These are phyloP conservation scores for Trichoderma gamsii DNA, from an alignment of 495 filamentous ascomycete species.

Conservation along the genomic window DNA sequence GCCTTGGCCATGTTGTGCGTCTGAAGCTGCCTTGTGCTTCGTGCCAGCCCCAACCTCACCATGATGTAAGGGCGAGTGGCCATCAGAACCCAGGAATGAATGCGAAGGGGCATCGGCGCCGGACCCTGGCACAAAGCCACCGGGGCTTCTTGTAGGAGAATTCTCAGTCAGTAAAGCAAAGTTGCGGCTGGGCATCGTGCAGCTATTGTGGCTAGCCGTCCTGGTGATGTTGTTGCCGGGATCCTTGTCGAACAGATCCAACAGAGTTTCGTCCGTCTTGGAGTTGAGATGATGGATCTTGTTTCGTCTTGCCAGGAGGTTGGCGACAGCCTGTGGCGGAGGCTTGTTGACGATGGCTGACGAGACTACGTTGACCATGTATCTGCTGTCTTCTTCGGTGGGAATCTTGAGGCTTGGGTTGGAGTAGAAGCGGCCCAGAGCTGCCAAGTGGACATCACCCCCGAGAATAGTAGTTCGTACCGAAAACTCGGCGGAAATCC, in stretches of 20 bases:
- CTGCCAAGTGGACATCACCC: slow-evolving; percentile 96
- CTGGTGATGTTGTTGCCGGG: slow-evolving; percentile 62
- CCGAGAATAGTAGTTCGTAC: slow-evolving; percentile 80
- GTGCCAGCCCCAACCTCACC: slow-evolving; percentile 64
- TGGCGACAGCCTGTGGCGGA: slow-evolving; percentile 79
- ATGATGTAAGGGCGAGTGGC: slow-evolving; percentile 54
- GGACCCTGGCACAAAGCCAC: neutral
- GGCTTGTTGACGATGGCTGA: slow-evolving; percentile 94
- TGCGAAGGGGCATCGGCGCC: slow-evolving; percentile 1
- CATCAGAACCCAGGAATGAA: slow-evolving; percentile 45
- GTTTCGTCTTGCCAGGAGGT: slow-evolving; percentile 76
- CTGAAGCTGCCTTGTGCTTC: slow-evolving; percentile 53
- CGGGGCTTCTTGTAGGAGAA: slow-evolving; percentile 34
- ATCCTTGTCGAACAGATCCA: slow-evolving; percentile 78
- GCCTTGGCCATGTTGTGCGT: slow-evolving; percentile 43
- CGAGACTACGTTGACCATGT: slow-evolving; percentile 84
- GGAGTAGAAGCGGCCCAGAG: slow-evolving; percentile 90
- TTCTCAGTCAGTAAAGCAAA: slow-evolving; percentile 78
- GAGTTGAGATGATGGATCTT: slow-evolving; percentile 87
- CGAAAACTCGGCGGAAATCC: slow-evolving; percentile 60
- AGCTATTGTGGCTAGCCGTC: slow-evolving; percentile 62
- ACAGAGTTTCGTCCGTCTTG: slow-evolving; percentile 81
- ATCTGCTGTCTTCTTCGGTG: slow-evolving; percentile 82
- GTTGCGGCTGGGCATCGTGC: slow-evolving; percentile 88
- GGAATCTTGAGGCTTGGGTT: slow-evolving; percentile 70